phyloP scores from a whole-genome alignment of 176 grass and related monocot species.

The Eleusine coracana region DNA sequence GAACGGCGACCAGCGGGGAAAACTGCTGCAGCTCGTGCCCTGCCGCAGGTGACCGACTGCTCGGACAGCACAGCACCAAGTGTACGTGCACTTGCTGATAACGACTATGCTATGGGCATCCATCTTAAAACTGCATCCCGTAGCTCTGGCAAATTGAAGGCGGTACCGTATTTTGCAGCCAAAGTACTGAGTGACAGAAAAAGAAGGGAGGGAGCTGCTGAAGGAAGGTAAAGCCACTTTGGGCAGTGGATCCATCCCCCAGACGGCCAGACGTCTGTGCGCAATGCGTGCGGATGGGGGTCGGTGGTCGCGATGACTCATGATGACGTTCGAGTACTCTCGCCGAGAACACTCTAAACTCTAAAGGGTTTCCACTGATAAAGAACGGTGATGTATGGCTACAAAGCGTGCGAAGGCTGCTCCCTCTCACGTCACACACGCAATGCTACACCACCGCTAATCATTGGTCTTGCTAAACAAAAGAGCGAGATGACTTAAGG shows the following conservation, averaged over 20 bases:
- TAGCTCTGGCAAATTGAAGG: constrained; percentile 16
- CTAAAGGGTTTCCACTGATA: background rate
- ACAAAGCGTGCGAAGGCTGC: constrained; percentile 27
- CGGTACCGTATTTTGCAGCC: background rate
- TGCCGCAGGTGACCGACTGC: constrained; percentile 22
- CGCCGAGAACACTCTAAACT: background rate
- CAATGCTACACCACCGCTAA: constrained; percentile 23
- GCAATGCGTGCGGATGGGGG: background rate
- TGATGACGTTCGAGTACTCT: constrained; percentile 32
- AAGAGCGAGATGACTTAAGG: background rate
- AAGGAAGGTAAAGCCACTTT: constrained; percentile 34
- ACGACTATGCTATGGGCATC: constrained; percentile 13
- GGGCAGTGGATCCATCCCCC: constrained; percentile 14
- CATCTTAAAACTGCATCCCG: constrained; percentile 7
- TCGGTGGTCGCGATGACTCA: background rate
- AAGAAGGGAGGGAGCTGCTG: background rate
- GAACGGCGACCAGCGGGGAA: constrained; percentile 16
- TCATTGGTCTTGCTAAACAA: constrained; percentile 33
- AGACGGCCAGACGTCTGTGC: background rate
- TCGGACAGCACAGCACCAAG: constrained; percentile 16
- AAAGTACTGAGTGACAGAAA: constrained; percentile 9
- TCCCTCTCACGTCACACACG: constrained; percentile 20
- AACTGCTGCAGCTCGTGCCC: constrained; percentile 35
- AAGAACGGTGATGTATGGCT: constrained; percentile 27
- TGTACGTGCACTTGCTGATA: constrained; percentile 37